Evolutionary conservation across 208 protist species (phyloP), one percentile per base, ranked within the genome.

Genomic region (Leishmania braziliensis): DNA sequence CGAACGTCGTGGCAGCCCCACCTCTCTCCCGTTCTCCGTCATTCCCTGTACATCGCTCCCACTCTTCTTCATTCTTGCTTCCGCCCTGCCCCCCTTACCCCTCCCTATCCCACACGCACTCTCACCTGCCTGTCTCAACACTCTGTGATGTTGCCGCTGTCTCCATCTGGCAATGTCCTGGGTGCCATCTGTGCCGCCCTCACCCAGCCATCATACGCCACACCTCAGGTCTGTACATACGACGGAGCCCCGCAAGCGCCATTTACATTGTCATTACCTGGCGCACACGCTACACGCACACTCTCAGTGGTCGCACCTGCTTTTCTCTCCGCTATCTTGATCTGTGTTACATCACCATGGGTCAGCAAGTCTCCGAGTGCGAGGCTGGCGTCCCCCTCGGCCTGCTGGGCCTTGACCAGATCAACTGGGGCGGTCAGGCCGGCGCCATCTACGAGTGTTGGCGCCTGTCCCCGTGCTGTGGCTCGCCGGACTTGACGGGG

Each of bases 371-470:
- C 69, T 83, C 65, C 29, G 91, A 95, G 66, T 90, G 90, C 79
- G 26, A 75, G 58, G 16, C 26, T 39, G 91, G 86, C 65, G n/a
- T 82, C 56, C 84, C 88, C 0, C 86, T 95, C 26, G 90, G 92
- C 29, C 75, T 94, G 68, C 78, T 66, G 62, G 93, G 93, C 12
- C 48, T 95, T 10, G 90, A 94, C 39, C 92, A 95, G 87, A 89
- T 91, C 54, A 66, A 81, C 48, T 97, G 92, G 93, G 75, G 84
- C 39, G 90, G 92, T 53, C 26, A 90, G 75, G 93, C 90, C 29
- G 90, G 93, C 16, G 83, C 83, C 73, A 87, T 93, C 79, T 95
- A 92, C 89, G 91, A 97, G 79, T 88, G 81, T 75, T 97, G 93
- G 93, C 87, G 89, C 79, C 43, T 89, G 16, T 63, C 87, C 20